Evolutionary conservation across 768 basidiomycete genomes (phyloP).

Genomic region (Leucosporidium yakuticum): DNA sequence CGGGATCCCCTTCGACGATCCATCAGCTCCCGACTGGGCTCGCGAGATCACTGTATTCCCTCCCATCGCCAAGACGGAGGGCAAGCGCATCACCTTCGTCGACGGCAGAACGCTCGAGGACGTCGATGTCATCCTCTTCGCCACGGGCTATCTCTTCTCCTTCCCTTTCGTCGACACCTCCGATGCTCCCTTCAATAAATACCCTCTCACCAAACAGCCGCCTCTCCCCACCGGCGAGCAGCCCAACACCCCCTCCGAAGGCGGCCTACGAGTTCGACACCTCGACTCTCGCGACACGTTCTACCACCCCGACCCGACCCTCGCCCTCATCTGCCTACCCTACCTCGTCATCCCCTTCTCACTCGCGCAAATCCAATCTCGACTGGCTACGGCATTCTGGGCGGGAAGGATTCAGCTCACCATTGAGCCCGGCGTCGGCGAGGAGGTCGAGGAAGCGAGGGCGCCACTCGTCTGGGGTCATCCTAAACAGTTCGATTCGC

Average conservation of each 20-base stretch:
- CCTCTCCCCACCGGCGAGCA: not conserved
- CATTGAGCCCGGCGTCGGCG: not conserved
- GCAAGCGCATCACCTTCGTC: constrained; percentile 38
- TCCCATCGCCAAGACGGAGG: constrained; percentile 17
- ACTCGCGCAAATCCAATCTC: constrained; percentile 30
- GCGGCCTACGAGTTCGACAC: constrained; percentile 40
- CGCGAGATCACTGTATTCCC: constrained; percentile 33
- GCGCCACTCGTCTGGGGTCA: constrained; percentile 9
- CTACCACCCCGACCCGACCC: constrained; percentile 41
- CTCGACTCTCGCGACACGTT: constrained; percentile 45
- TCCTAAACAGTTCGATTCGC: constrained; percentile 27
- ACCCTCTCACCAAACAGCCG: constrained; percentile 28
- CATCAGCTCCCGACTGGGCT: constrained; percentile 40
- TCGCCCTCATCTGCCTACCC: constrained; percentile 43
- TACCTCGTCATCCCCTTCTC: constrained; percentile 36
- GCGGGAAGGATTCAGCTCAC: not conserved
- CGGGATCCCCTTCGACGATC: constrained; percentile 32
- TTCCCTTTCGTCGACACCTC: constrained; percentile 41
- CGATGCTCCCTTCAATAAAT: constrained; percentile 39
- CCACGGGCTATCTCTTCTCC: constrained; percentile 45
- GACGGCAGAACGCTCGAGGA: constrained; percentile 34
- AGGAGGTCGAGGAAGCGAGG: constrained; percentile 14
- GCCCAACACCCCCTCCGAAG: constrained; percentile 18
- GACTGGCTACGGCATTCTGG: constrained; percentile 20
- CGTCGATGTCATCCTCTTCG: constrained; percentile 44